Base-by-base conservation (phyloP, 768 basidiomycete genomes). In the Glaciozyma antarctica region DNA sequence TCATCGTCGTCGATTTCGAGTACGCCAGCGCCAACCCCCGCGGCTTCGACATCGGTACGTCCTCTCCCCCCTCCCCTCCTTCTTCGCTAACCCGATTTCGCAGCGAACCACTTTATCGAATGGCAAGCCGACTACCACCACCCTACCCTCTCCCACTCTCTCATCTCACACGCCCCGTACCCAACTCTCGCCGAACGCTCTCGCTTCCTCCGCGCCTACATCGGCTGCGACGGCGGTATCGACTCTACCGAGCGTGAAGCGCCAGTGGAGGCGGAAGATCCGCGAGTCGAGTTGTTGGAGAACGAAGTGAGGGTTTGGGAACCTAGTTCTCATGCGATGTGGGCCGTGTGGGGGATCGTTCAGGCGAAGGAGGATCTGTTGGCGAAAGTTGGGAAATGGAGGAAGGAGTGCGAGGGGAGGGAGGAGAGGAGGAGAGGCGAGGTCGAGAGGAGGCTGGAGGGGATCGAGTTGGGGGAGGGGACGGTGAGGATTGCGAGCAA, bases 311-410 rank as follows among this genome's bases (percentile, higher is more conserved):
- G 78, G 53, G 79, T 84, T 15, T 99, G 95, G 95, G 87, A 88
- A 71, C 88, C 93, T 16, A 86, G 89, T 6, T 87, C 87, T 26
- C 90, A 92, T 72, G 91, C 83, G 17, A 86, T 87, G 82, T 98
- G 94, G 92, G 85, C 88, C 10, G 78, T 97, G 52, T 99, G 95
- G 95, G 91, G 88, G 12, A 81, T 98, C 68, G 84, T 98, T 7
- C 91, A 94, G 77, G 90, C 89, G 9, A 83, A 83, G 68, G 88
- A 90, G 70, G 83, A 86, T 70, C 68, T 90, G 10, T 82, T 86
- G 71, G 81, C 77, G 22, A 45, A 68, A 21, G 71, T 74, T 26
- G 62, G 44, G 12, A 61, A 60, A 38, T 74, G 73, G 73, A 54
- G 67, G 47, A 58, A 64, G 38, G 54, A 60, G 30, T 71, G 66